phyloP scores from a whole-genome alignment of 352 stramenopile species.

The Pythium phragmitis region DNA sequence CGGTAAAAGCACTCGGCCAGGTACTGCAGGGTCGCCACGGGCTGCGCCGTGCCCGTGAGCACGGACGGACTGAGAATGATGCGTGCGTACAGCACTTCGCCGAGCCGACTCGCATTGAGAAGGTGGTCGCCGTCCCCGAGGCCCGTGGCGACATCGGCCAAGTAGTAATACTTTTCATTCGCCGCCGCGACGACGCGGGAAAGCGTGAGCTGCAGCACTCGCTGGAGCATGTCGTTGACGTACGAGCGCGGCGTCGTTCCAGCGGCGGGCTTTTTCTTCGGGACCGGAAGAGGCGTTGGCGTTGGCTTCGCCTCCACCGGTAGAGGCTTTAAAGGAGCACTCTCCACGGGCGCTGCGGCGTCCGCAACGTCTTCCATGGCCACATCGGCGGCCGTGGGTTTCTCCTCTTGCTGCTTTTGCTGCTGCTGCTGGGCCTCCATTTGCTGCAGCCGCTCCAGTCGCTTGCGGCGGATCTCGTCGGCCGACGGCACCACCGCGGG shows the following conservation, averaged over 20 bases:
- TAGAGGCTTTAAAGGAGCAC: neutral
- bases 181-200: slow-evolving; percentile 28
- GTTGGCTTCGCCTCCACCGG: no score
- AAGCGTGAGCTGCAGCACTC: slow-evolving; percentile 65
- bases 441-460: slow-evolving; percentile 63
- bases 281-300: slow-evolving; percentile 2
- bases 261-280: slow-evolving; percentile 30
- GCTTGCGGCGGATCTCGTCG: slow-evolving; percentile 39
- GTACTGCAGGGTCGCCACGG: slow-evolving; percentile 62
- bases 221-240: slow-evolving; percentile 78
- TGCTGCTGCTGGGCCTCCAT: slow-evolving; percentile 45
- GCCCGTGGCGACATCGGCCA: slow-evolving; percentile 35
- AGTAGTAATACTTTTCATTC: slow-evolving; percentile 38
- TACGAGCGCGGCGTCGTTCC: slow-evolving; percentile 37
- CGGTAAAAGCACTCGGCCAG: slow-evolving; percentile 77
- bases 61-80: slow-evolving; percentile 53
- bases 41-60: slow-evolving; percentile 49
- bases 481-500: slow-evolving; percentile 28
- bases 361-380: slow-evolving; percentile 19
- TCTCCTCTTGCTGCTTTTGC: slow-evolving; percentile 17
- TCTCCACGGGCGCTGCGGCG: neutral
- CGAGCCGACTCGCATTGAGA: slow-evolving; percentile 41
- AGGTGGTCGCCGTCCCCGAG: slow-evolving; percentile 14
- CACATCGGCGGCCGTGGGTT: slow-evolving; percentile 21
- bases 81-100: slow-evolving; percentile 74